A percentile compares a stretch with the other conserved stretches of the same genome.
These are phyloP conservation scores for Ilex paraguariensis DNA, from an alignment of 305 asterid genomes.

Conservation along the genomic window DNA sequence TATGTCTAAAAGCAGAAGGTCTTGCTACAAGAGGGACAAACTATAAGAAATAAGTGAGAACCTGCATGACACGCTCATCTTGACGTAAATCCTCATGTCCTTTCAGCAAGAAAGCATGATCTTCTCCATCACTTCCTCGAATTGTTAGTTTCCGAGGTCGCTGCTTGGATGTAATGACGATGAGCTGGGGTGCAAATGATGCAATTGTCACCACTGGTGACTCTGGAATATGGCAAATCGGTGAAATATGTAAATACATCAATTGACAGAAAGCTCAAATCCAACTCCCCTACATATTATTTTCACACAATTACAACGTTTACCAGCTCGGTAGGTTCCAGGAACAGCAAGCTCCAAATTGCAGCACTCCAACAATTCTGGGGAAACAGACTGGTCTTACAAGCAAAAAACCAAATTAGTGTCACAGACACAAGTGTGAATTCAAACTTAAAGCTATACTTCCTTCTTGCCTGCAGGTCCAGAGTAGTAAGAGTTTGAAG, in stretches of 20 bases:
- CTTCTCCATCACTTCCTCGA: slow-evolving; percentile 95
- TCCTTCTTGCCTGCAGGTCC: slow-evolving; percentile 81
- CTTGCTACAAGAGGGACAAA: slow-evolving; percentile 7
- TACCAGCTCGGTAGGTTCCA: slow-evolving; percentile 98
- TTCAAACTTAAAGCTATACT: slow-evolving; percentile 8
- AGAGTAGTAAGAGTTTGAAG: slow-evolving; percentile 92
- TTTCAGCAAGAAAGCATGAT: slow-evolving; percentile 89
- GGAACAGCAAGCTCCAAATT: slow-evolving; percentile 95
- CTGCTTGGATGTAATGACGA: slow-evolving; percentile 96
- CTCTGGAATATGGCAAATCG: slow-evolving; percentile 39
- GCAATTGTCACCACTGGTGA: slow-evolving; percentile 88
- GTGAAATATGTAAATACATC: no score
- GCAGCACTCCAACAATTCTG: slow-evolving; percentile 87
- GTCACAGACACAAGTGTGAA: slow-evolving; percentile 11
- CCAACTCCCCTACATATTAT: no score
- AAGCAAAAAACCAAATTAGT: slow-evolving; percentile 15
- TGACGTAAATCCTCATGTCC: slow-evolving; percentile 99
- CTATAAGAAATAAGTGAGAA: slow-evolving; percentile 20
- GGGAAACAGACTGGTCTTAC: slow-evolving; percentile 82
- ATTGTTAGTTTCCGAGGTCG: slow-evolving; percentile 98
- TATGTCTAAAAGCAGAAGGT: no score
- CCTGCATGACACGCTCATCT: slow-evolving; percentile 99
- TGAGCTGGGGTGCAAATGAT: slow-evolving; percentile 95
- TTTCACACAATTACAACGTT: neutral
- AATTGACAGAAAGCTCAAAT: no score